Conservation (phyloP, 805 yeast species). For the Schizosaccharomyces osmophilus region DNA sequence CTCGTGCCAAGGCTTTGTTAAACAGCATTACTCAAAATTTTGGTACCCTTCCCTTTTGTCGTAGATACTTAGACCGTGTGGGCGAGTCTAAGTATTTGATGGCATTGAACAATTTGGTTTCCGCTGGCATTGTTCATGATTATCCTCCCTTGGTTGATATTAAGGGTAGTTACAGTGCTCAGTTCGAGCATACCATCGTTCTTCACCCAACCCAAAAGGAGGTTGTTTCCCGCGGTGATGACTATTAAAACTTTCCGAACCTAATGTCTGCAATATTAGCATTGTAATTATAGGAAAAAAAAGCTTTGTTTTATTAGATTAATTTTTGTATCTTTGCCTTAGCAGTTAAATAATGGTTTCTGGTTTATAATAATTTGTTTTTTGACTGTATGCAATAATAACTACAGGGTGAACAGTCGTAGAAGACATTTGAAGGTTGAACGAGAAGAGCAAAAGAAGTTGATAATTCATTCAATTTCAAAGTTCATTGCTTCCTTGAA, state of each 20-base stretch:
- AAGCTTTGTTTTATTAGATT: too few species aligned
- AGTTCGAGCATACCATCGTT: slow-evolving; percentile 70
- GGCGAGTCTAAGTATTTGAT: slow-evolving; percentile 81
- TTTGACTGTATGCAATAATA: too few species aligned
- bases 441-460: too few species aligned
- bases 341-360: too few species aligned
- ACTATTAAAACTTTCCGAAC: slow-evolving; percentile 26
- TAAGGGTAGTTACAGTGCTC: slow-evolving; percentile 80
- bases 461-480: too few species aligned
- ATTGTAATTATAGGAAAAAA: too few species aligned
- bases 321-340: too few species aligned
- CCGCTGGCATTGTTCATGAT: slow-evolving; percentile 69
- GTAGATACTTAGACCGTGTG: slow-evolving; percentile 71
- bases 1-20: slow-evolving; percentile 45
- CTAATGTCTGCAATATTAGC: too few species aligned
- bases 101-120: slow-evolving; percentile 63
- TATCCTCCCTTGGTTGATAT: slow-evolving; percentile 79
- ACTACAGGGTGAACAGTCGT: too few species aligned
- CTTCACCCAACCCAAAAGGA: slow-evolving; percentile 82
- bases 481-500: too few species aligned
- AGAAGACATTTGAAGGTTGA: too few species aligned
- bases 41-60: slow-evolving; percentile 91
- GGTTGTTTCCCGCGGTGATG: slow-evolving; percentile 86
- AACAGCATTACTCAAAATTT: slow-evolving; percentile 52
- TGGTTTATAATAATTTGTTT: too few species aligned